A percentile compares a stretch with the other conserved stretches of the same genome.
Evolutionary conservation across 331 rosid genomes (phyloP).

Genomic region (Quercus tomentella): DNA sequence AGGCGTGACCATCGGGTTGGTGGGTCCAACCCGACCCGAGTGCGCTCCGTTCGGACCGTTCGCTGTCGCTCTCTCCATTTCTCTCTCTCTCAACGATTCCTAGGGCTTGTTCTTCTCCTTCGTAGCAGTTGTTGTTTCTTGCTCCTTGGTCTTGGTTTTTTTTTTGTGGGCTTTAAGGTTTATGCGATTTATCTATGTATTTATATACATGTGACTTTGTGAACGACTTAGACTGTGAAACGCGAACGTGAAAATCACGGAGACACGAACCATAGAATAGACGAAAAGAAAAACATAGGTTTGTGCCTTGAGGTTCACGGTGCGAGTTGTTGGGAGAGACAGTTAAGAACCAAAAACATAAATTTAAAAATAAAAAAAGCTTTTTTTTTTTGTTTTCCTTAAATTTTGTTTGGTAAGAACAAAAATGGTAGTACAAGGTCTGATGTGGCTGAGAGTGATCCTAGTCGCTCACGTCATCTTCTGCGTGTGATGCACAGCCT

Average conservation of each 20-base stretch:
- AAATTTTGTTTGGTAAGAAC: no score
- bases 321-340: not conserved
- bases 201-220: not conserved
- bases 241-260: slow-evolving; percentile 25
- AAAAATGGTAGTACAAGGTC: no score
- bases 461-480: no score
- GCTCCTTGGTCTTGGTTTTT: not conserved
- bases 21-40: slow-evolving; percentile 47
- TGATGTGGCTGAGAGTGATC: no score
- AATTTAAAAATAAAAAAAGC: not conserved
- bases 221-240: not conserved
- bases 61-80: slow-evolving; percentile 41
- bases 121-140: not conserved
- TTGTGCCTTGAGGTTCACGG: no score
- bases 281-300: no score
- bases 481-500: no score
- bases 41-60: slow-evolving; percentile 46
- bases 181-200: not conserved
- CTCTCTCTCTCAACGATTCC: not conserved
- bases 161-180: not conserved
- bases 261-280: not conserved
- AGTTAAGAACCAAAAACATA: not conserved
- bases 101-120: slow-evolving; percentile 13
- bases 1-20: slow-evolving; percentile 94
- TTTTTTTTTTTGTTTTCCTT: no score